Percentiles rank a stretch among this genome's conserved stretches.
Conservation (phyloP, 164 flowering plant species). For the Aristolochia californica region DNA sequence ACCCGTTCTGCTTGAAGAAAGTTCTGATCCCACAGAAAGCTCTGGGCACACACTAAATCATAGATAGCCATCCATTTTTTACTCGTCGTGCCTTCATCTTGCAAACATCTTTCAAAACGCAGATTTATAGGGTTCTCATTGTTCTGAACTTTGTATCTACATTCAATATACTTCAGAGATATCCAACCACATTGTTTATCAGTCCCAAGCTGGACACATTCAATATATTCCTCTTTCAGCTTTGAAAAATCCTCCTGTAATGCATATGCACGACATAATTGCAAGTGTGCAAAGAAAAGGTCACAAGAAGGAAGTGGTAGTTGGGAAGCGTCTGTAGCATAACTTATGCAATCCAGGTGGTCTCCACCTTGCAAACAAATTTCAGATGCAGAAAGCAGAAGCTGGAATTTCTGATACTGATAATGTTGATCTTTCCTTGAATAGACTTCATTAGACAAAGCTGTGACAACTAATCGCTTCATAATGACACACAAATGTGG, state of each 20-base stretch:
- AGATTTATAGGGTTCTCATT: slow-evolving; percentile 21
- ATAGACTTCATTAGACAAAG: slow-evolving; percentile 37
- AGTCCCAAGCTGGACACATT: slow-evolving; percentile 63
- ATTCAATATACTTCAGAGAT: slow-evolving; percentile 49
- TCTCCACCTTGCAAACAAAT: slow-evolving; percentile 49
- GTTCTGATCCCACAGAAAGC: slow-evolving; percentile 37
- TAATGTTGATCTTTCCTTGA: slow-evolving; percentile 12
- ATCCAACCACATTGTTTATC: slow-evolving; percentile 71
- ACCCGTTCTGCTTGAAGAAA: slow-evolving; percentile 50
- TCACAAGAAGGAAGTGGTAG: slow-evolving; percentile 36
- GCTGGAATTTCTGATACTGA: slow-evolving; percentile 60
- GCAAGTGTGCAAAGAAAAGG: slow-evolving; percentile 68
- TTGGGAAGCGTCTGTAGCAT: slow-evolving; percentile 44
- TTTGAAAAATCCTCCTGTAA: slow-evolving; percentile 25
- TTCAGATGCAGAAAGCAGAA: slow-evolving; percentile 88
- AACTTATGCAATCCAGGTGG: slow-evolving; percentile 26
- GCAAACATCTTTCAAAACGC: slow-evolving; percentile 37
- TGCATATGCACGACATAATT: slow-evolving; percentile 66
- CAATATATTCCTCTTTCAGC: slow-evolving; percentile 36
- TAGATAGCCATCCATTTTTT: slow-evolving; percentile 53
- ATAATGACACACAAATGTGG: slow-evolving; percentile 40
- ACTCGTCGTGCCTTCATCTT: slow-evolving; percentile 21
- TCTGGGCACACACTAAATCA: slow-evolving; percentile 41
- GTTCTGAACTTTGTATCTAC: slow-evolving; percentile 24
- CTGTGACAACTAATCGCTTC: slow-evolving; percentile 36